Conservation (phyloP, 768 basidiomycete species). For the Rhizopogon salebrosus region DNA sequence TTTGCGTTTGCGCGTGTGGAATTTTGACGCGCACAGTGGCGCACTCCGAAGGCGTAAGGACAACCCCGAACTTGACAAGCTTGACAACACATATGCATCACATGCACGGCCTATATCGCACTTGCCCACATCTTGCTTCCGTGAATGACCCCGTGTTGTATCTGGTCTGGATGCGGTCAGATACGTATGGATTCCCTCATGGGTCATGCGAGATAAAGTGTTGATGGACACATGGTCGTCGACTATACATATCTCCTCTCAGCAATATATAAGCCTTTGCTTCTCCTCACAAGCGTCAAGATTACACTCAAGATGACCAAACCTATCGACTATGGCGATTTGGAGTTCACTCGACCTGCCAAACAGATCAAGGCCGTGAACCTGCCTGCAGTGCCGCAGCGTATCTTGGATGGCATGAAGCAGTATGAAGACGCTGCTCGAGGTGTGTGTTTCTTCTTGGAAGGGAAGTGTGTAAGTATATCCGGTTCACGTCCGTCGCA, state of each 20-base stretch:
- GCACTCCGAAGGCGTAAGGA: too few relatives aligned
- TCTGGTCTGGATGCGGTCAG: not conserved
- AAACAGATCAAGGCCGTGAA: conserved; percentile 35
- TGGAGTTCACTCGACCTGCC: conserved; percentile 32
- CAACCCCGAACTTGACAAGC: too few relatives aligned
- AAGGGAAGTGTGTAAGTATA: not conserved
- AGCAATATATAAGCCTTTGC: not conserved
- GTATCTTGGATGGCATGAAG: conserved; percentile 31
- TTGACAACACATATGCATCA: not conserved
- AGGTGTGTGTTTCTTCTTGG: conserved; percentile 13
- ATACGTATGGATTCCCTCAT: not conserved
- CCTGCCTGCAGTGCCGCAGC: conserved; percentile 25
- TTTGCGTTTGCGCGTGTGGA: too few relatives aligned
- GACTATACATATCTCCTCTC: not conserved
- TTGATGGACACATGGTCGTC: not conserved
- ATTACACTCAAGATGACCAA: conserved; percentile 9
- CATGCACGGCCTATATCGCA: not conserved
- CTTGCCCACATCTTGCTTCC: too few relatives aligned
- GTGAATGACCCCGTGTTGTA: not conserved
- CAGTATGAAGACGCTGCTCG: conserved; percentile 35
- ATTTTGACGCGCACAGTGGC: too few relatives aligned
- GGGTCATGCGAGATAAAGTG: not conserved
- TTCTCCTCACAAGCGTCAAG: not conserved
- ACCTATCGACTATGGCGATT: conserved; percentile 24
- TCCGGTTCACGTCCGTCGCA: not conserved